Conservation (phyloP, 2,329 filamentous ascomycete genomes). For the Pseudodiploospora longispora region DNA sequence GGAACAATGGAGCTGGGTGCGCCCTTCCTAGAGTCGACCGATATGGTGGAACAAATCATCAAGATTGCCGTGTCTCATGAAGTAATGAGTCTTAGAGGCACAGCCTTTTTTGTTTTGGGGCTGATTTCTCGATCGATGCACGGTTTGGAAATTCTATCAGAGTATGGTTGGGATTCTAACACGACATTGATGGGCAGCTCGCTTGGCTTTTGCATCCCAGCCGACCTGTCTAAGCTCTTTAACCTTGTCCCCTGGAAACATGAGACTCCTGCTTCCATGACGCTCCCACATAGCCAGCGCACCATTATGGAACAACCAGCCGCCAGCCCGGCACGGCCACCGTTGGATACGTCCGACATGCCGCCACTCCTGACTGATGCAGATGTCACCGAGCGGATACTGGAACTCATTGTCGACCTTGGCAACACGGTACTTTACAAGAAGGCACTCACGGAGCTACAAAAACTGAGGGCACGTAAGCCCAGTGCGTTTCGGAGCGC, state of each 20-base stretch:
- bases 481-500: slow-evolving; percentile 67
- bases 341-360: slow-evolving; percentile 34
- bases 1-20: slow-evolving; percentile 97
- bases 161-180: slow-evolving; percentile 88
- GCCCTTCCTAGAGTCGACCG: slow-evolving; percentile 81
- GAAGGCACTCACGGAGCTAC: slow-evolving; percentile 73
- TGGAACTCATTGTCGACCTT: slow-evolving; percentile 79
- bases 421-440: slow-evolving; percentile 92
- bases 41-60: slow-evolving; percentile 82
- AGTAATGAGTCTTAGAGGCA: slow-evolving; percentile 88
- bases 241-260: slow-evolving; percentile 56
- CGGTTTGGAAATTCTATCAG: slow-evolving; percentile 82
- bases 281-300: slow-evolving; percentile 42
- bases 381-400: slow-evolving; percentile 66
- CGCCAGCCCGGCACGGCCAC: slow-evolving; percentile 30
- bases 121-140: slow-evolving; percentile 87
- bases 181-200: slow-evolving; percentile 75
- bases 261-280: slow-evolving; percentile 37
- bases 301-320: slow-evolving; percentile 41
- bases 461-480: slow-evolving; percentile 68
- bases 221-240: slow-evolving; percentile 70
- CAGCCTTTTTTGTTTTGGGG: slow-evolving; percentile 91
- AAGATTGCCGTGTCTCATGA: slow-evolving; percentile 80
- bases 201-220: slow-evolving; percentile 79
- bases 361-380: slow-evolving; percentile 46